Conservation (phyloP, 176 grass and related monocot species). For the Ensete glaucum region DNA sequence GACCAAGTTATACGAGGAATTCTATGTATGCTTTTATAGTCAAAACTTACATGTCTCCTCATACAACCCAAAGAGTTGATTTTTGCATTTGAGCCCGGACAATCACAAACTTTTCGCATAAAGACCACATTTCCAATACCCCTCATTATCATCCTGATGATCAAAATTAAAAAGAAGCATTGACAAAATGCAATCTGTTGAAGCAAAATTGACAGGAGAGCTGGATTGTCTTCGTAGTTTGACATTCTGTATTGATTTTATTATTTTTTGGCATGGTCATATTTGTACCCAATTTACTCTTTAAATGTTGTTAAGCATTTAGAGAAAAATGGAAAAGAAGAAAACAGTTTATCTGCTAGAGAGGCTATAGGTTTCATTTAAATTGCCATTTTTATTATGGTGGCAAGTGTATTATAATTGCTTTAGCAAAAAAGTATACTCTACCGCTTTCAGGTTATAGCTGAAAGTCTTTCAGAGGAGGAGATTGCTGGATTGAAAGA, state of each 20-base stretch:
- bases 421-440: not conserved
- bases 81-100: not conserved
- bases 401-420: not conserved
- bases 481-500: slow-evolving; percentile 95
- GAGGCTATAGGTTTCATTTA: not conserved
- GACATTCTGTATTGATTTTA: not conserved
- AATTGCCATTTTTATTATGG: not conserved
- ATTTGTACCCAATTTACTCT: not conserved
- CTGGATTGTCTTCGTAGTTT: not conserved
- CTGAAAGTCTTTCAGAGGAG: slow-evolving; percentile 96
- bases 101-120: not conserved
- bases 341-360: not conserved
- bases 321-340: not conserved
- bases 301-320: not conserved
- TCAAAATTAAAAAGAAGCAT: not conserved
- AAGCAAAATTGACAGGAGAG: not conserved
- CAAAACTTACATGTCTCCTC: not conserved
- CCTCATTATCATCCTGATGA: not conserved
- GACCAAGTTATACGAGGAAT: not conserved
- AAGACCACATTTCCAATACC: not conserved
- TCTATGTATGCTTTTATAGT: not conserved
- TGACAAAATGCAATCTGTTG: not conserved
- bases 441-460: slow-evolving; percentile 58
- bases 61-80: not conserved
- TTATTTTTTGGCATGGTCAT: not conserved